Conservation (phyloP, 2,329 filamentous ascomycete genomes). For the Cytospora paraplurivora region DNA sequence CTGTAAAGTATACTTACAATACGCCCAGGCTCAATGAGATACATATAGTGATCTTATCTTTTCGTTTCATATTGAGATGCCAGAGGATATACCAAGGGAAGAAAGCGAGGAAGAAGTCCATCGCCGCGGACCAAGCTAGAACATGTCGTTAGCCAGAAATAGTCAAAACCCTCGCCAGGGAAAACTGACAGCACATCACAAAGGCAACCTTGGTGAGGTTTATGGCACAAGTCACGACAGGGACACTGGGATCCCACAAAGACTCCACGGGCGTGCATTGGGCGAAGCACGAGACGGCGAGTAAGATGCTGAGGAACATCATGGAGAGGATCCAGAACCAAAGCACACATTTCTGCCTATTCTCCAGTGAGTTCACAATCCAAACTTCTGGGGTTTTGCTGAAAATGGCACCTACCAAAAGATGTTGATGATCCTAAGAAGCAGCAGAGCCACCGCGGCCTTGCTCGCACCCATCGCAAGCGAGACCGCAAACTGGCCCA, state of each 20-base stretch:
- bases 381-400: not conserved
- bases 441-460: slow-evolving; percentile 4
- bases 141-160: not conserved
- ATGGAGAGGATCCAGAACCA: slow-evolving; percentile 16
- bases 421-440: slow-evolving; percentile 8
- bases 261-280: slow-evolving; percentile 12
- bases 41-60: slow-evolving; percentile 16
- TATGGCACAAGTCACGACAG: slow-evolving; percentile 8
- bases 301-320: slow-evolving; percentile 6
- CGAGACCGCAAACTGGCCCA: slow-evolving; percentile 10
- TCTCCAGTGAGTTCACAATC: not conserved
- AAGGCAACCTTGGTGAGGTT: slow-evolving; percentile 13
- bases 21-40: slow-evolving; percentile 6
- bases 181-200: slow-evolving; percentile 2
- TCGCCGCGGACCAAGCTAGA: slow-evolving; percentile 11
- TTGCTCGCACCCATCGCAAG: slow-evolving; percentile 13
- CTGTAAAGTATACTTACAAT: too few relatives aligned
- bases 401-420: slow-evolving; percentile 12
- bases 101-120: slow-evolving; percentile 16
- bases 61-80: slow-evolving; percentile 18
- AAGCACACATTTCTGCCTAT: slow-evolving; percentile 11
- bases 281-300: not conserved
- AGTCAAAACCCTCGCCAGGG: not conserved
- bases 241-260: slow-evolving; percentile 1
- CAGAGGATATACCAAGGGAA: slow-evolving; percentile 16